Percentiles rank a stretch among this genome's conserved stretches.
phyloP scores from a whole-genome alignment of 1,284 basidiomycete genomes.

The Pholiota adiposa region DNA sequence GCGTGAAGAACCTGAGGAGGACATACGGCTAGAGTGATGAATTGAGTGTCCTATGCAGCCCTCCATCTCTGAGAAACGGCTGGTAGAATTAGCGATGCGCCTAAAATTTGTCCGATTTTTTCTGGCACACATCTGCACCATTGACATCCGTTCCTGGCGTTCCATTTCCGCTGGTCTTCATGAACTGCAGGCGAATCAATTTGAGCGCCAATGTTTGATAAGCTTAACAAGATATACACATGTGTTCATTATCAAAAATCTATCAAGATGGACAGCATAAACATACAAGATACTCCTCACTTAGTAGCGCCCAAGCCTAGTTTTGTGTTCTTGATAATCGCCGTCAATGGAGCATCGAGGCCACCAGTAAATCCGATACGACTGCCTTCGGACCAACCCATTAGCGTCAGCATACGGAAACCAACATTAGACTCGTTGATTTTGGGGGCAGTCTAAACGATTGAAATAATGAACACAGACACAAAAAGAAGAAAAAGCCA shows the following conservation, averaged over 20 bases:
- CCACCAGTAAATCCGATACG: slow-evolving; percentile 64
- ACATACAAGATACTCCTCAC: slow-evolving; percentile 11
- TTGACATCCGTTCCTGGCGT: too few relatives aligned
- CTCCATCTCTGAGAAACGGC: too few relatives aligned
- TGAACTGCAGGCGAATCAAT: too few relatives aligned
- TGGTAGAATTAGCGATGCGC: too few relatives aligned
- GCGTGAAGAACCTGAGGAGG: too few relatives aligned
- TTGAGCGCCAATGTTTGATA: too few relatives aligned
- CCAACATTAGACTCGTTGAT: slow-evolving; percentile 74
- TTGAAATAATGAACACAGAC: slow-evolving; percentile 5
- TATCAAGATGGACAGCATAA: background rate
- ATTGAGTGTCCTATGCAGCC: too few relatives aligned
- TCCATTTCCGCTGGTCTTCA: too few relatives aligned
- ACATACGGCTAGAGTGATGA: too few relatives aligned
- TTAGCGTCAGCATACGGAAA: slow-evolving; percentile 74
- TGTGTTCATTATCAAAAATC: background rate
- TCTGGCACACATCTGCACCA: too few relatives aligned
- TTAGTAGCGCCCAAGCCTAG: slow-evolving; percentile 67
- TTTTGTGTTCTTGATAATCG: slow-evolving; percentile 77
- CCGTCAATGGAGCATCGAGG: slow-evolving; percentile 68
- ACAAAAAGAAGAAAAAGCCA: background rate
- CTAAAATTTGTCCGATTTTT: too few relatives aligned
- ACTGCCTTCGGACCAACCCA: slow-evolving; percentile 80
- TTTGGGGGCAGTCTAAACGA: slow-evolving; percentile 63
- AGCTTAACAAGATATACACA: background rate